Evolutionary conservation across 2,329 filamentous ascomycete species (phyloP).

Genomic region (Aspergillus versicolor): DNA sequence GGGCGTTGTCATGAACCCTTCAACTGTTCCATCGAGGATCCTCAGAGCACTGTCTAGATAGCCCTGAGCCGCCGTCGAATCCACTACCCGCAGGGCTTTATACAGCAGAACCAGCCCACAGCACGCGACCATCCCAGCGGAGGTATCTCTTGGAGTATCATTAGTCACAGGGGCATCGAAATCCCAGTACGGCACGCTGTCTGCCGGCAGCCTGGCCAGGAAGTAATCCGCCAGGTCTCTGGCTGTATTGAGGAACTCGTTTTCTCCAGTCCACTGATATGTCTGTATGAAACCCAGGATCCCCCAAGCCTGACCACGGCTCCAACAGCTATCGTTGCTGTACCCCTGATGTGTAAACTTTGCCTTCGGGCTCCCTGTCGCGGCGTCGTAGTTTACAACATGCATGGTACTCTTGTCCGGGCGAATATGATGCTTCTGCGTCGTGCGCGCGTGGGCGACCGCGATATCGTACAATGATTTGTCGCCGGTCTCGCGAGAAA

Average conservation of each 20-base stretch:
- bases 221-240: conserved; percentile 50
- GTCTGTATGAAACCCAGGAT: conserved; percentile 40
- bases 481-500: conserved; percentile 33
- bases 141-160: conserved; percentile 34
- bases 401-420: conserved; percentile 27
- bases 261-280: conserved; percentile 35
- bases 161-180: conserved; percentile 47
- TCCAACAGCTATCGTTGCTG: conserved; percentile 25
- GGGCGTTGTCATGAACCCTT: conserved; percentile 10
- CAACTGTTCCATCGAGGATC: conserved; percentile 12
- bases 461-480: conserved; percentile 17
- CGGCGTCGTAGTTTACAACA: conserved; percentile 43
- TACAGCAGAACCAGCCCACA: conserved; percentile 44
- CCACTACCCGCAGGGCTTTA: conserved; percentile 23
- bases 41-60: conserved; percentile 9
- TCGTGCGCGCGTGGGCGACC: conserved; percentile 40
- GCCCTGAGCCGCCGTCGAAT: background rate
- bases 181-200: conserved; percentile 51
- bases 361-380: conserved; percentile 29
- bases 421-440: conserved; percentile 41
- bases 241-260: conserved; percentile 38
- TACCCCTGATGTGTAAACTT: conserved; percentile 29
- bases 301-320: conserved; percentile 27
- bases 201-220: conserved; percentile 39
- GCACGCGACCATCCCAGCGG: conserved; percentile 43